A percentile compares a stretch with the other conserved stretches of the same genome.
Evolutionary conservation across 2,329 filamentous ascomycete genomes (phyloP).

Genomic region (Periconia macrospinosa): DNA sequence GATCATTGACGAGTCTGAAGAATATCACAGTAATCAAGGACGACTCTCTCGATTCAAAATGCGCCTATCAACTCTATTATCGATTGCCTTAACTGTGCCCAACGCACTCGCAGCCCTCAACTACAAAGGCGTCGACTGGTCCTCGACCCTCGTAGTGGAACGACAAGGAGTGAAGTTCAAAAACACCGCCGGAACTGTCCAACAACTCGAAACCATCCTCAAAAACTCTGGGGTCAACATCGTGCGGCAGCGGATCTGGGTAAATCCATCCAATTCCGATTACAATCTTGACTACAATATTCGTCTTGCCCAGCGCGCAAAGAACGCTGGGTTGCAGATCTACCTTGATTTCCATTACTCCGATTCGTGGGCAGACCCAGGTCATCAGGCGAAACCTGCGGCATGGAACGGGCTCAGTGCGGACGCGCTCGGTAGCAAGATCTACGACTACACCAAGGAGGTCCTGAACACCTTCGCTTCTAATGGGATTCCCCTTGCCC

Average conservation of each 20-base stretch:
- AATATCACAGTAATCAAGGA: background rate
- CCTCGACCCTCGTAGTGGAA: constrained; percentile 67
- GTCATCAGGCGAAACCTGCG: constrained; percentile 62
- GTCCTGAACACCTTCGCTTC: constrained; percentile 63
- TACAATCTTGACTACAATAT: constrained; percentile 74
- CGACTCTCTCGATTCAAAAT: background rate
- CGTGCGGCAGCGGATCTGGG: constrained; percentile 72
- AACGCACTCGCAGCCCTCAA: constrained; percentile 53
- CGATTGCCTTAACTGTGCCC: background rate
- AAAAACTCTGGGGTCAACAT: constrained; percentile 66
- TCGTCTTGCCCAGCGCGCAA: constrained; percentile 65
- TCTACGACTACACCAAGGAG: constrained; percentile 70
- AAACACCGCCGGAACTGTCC: constrained; percentile 53
- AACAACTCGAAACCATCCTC: constrained; percentile 66
- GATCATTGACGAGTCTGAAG: background rate
- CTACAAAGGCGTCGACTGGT: constrained; percentile 72
- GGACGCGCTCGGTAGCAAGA: constrained; percentile 59
- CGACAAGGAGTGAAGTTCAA: constrained; percentile 63
- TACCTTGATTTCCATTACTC: constrained; percentile 68
- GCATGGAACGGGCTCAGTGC: constrained; percentile 64
- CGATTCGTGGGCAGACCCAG: constrained; percentile 73
- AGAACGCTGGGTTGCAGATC: constrained; percentile 63
- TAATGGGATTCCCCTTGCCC: constrained; percentile 58
- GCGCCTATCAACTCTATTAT: background rate
- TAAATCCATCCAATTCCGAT: constrained; percentile 61